Evolutionary conservation across 2,329 filamentous ascomycete genomes (phyloP), one percentile per base, ranked within the genome.

Genomic region (Monosporascus sp.): DNA sequence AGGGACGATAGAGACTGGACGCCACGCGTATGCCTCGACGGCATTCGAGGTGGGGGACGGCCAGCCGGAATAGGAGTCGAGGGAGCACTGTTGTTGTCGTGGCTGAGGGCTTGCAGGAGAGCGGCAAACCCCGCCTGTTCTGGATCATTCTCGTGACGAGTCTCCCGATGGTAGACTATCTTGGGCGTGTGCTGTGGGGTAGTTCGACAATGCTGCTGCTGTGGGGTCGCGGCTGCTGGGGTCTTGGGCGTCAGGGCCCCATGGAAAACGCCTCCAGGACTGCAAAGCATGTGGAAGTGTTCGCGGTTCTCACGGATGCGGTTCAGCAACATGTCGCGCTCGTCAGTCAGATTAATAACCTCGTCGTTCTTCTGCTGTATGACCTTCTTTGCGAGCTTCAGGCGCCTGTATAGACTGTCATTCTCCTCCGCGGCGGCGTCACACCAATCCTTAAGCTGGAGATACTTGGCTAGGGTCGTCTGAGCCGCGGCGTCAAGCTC

Each of bases 281-380:
- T 87, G 64, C 88, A 86, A 48, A 96, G 82, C 65, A 82, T 81
- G 54, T 90, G 88, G 62, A 96, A 85, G 65, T 96, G 91, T 66
- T 95, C 89, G 57, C 93, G 80, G 66, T 96, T 96, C 68, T 96
- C 90, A 43, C 88, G 84, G 59, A 97, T 96, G 20, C 93, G 86
- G 57, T 86, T 89, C 54, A 92, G 83, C 49, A 97, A 78, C 68
- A 90, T 81, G 40, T 85, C 79, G 52, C 91, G 88, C 65, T 94
- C 88, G 63, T 96, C 90, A 2, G 76, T 70, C n/a, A 96, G 73
- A 50, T 77, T 76, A 7, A 83, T 78, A 19, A 88, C 82, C 64
- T 91, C 86, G 58, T 89, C 87, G 55, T 90, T 87, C 62, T 91
- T 87, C 59, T 88, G 82, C 63, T 89, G 84, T 51, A 96, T 90